phyloP scores from a whole-genome alignment of 176 grass and related monocot genomes.

The Hsuehochloa calcarea region DNA sequence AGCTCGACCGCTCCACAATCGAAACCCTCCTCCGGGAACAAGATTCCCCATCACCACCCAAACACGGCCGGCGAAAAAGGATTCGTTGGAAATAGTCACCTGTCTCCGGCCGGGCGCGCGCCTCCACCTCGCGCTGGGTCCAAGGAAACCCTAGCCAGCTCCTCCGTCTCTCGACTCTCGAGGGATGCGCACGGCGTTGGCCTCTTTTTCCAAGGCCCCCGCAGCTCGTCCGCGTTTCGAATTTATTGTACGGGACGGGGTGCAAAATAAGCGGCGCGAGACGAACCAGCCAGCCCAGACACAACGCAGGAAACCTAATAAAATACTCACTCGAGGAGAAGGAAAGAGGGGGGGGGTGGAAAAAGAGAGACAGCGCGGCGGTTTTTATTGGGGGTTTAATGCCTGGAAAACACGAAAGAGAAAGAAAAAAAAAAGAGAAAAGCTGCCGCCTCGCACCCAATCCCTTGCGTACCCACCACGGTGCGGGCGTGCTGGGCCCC shows the following conservation, averaged over 20 bases:
- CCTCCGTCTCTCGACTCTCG: background rate
- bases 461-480: constrained; percentile 21
- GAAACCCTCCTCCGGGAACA: background rate
- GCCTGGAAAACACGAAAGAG: constrained; percentile 41
- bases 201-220: background rate
- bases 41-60: background rate
- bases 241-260: constrained; percentile 21
- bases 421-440: background rate
- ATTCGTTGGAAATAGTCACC: constrained; percentile 18
- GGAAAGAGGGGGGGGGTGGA: background rate
- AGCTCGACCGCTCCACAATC: background rate
- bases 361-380: constrained; percentile 1
- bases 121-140: background rate
- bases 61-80: background rate
- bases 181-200: constrained; percentile 26
- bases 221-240: constrained; percentile 25
- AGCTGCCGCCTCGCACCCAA: background rate
- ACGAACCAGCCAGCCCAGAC: constrained; percentile 15
- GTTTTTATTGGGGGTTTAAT: background rate
- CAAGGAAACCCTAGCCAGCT: constrained; percentile 44
- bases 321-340: background rate
- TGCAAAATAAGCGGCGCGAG: constrained; percentile 41
- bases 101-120: background rate
- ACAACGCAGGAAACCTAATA: background rate
- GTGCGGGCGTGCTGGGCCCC: background rate